Evolutionary conservation across 768 basidiomycete species (phyloP).

Genomic region (Myochromella boudieri): DNA sequence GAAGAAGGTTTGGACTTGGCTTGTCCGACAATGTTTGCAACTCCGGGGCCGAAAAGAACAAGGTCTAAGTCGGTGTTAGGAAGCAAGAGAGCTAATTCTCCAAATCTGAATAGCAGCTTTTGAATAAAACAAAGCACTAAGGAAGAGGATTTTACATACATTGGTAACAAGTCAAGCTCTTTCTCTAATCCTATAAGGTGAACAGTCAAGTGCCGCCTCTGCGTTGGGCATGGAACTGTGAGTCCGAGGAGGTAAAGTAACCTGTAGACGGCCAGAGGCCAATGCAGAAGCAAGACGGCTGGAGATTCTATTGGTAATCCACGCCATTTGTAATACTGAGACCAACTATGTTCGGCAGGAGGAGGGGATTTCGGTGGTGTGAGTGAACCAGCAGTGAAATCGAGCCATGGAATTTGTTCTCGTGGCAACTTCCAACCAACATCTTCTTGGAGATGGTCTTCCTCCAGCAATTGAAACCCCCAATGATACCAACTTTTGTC

Average conservation of each 20-base stretch:
- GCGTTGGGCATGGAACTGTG: slow-evolving; percentile 20
- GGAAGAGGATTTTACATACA: slow-evolving; percentile 27
- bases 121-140: background rate
- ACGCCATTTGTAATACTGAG: slow-evolving; percentile 46
- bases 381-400: slow-evolving; percentile 24
- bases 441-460: slow-evolving; percentile 27
- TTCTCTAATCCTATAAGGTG: slow-evolving; percentile 40
- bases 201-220: slow-evolving; percentile 28
- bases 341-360: slow-evolving; percentile 34
- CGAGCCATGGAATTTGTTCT: slow-evolving; percentile 29
- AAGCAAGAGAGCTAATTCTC: slow-evolving; percentile 43
- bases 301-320: slow-evolving; percentile 40
- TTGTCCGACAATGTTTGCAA: slow-evolving; percentile 28
- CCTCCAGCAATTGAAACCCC: slow-evolving; percentile 31
- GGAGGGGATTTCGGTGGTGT: slow-evolving; percentile 25
- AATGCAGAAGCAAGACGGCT: slow-evolving; percentile 43
- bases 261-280: slow-evolving; percentile 39
- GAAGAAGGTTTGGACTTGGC: slow-evolving; percentile 25
- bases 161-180: slow-evolving; percentile 38
- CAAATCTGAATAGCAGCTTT: slow-evolving; percentile 30
- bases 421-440: slow-evolving; percentile 36
- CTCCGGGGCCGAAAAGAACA: slow-evolving; percentile 36
- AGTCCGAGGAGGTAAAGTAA: slow-evolving; percentile 34
- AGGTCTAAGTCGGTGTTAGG: slow-evolving; percentile 45
- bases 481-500: slow-evolving; percentile 23